These are phyloP conservation scores for Crithidia thermophila DNA, from an alignment of 208 protist species.

Conservation along the genomic window DNA sequence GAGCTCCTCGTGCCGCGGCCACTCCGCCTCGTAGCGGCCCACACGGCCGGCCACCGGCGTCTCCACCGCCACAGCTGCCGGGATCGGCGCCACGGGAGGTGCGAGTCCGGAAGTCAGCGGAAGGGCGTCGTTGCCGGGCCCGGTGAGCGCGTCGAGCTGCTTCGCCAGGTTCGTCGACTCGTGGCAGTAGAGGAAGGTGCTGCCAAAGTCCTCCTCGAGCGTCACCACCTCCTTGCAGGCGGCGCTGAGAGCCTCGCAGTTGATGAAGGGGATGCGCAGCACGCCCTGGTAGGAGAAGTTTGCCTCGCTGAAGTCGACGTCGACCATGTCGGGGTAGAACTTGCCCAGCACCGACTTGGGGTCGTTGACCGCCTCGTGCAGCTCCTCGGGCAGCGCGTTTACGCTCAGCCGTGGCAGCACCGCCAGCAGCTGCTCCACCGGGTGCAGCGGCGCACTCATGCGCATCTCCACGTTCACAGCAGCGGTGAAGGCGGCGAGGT, in stretches of 20 bases:
- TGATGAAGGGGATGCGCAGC: conserved; percentile 87
- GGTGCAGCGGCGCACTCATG: conserved; percentile 90
- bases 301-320: conserved; percentile 97
- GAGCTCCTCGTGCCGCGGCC: conserved; percentile 62
- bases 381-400: conserved; percentile 88
- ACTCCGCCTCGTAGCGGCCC: conserved; percentile 59
- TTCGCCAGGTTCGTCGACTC: conserved; percentile 39
- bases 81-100: conserved; percentile 37
- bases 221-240: conserved; percentile 69
- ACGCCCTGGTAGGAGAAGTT: conserved; percentile 94
- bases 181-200: conserved; percentile 81
- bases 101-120: conserved; percentile 21
- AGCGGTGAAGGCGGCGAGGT: conserved; percentile 67
- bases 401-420: conserved; percentile 94
- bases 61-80: conserved; percentile 34
- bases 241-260: conserved; percentile 55
- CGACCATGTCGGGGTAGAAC: conserved; percentile 98
- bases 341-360: conserved; percentile 92
- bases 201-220: conserved; percentile 74
- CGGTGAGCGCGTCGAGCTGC: conserved; percentile 41
- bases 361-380: conserved; percentile 92
- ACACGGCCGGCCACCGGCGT: conserved; percentile 73
- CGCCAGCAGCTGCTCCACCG: conserved; percentile 98
- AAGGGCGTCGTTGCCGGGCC: conserved; percentile 23
- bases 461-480: conserved; percentile 73